phyloP scores from a whole-genome alignment of 2,329 filamentous ascomycete genomes.

The Penicillium sp. region DNA sequence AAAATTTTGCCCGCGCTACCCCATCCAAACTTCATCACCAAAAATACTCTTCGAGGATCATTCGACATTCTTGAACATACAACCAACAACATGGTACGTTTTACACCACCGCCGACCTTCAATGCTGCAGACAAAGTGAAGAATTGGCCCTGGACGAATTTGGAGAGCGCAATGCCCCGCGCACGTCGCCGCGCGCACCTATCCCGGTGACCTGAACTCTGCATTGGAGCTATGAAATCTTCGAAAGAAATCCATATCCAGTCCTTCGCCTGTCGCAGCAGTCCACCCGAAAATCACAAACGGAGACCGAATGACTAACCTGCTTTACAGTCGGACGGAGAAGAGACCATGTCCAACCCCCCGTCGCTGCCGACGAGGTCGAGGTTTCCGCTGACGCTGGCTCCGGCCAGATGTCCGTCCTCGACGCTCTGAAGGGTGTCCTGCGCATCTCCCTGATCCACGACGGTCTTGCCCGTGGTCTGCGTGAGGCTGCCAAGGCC shows the following conservation, averaged over 20 bases:
- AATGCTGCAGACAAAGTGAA: conserved; percentile 7
- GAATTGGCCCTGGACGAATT: conserved; percentile 5
- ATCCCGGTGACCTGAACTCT: neutral
- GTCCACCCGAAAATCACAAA: neutral
- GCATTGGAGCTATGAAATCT: neutral
- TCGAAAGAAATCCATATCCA: neutral
- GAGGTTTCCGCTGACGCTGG: conserved; percentile 90
- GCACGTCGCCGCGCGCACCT: neutral
- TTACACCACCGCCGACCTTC: neutral
- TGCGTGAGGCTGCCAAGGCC: conserved; percentile 97
- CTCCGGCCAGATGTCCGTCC: conserved; percentile 82
- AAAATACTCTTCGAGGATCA: conserved; percentile 53
- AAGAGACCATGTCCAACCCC: conserved; percentile 83
- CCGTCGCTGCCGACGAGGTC: conserved; percentile 78
- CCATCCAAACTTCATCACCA: conserved; percentile 24
- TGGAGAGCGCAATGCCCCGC: neutral
- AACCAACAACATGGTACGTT: conserved; percentile 47
- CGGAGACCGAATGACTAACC: conserved; percentile 14
- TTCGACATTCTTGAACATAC: conserved; percentile 46
- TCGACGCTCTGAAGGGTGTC: conserved; percentile 98
- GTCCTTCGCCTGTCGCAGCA: neutral
- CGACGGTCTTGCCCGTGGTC: conserved; percentile 97
- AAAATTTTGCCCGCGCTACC: conserved; percentile 16
- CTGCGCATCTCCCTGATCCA: conserved; percentile 99
- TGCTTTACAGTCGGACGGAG: conserved; percentile 90